Evolutionary conservation across 768 basidiomycete species (phyloP).

Genomic region (Collybiopsis luxurians): DNA sequence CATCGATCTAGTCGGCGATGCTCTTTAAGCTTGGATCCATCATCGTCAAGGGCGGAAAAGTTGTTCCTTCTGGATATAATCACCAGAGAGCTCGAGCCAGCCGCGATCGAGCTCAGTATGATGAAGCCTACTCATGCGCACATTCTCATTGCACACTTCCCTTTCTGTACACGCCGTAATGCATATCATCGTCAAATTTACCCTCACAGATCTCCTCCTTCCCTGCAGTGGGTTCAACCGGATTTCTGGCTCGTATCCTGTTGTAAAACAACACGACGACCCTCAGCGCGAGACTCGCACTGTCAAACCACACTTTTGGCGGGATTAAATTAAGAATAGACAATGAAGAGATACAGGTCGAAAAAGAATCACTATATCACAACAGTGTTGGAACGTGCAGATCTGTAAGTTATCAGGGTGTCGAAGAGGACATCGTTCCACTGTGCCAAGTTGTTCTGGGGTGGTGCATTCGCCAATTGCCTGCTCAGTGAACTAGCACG

Average conservation of each 20-base stretch:
- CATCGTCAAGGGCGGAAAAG: slow-evolving; percentile 53
- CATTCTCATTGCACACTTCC: slow-evolving; percentile 38
- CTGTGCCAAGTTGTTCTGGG: slow-evolving; percentile 54
- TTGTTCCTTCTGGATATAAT: slow-evolving; percentile 51
- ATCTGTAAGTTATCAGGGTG: slow-evolving; percentile 52
- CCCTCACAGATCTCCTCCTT: slow-evolving; percentile 47
- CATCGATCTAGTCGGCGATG: slow-evolving; percentile 39
- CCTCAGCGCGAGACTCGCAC: too few relatives aligned
- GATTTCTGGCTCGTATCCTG: background rate
- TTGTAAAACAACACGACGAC: too few relatives aligned
- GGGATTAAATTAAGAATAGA: too few relatives aligned
- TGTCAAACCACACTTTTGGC: too few relatives aligned
- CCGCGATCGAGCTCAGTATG: too few relatives aligned
- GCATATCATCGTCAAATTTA: slow-evolving; percentile 54
- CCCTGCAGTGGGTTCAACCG: slow-evolving; percentile 53
- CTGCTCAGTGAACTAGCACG: too few relatives aligned
- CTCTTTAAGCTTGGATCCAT: slow-evolving; percentile 45
- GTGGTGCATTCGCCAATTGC: slow-evolving; percentile 25
- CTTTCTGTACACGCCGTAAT: slow-evolving; percentile 56
- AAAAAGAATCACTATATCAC: slow-evolving; percentile 14
- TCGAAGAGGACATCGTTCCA: slow-evolving; percentile 50
- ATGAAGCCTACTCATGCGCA: slow-evolving; percentile 29
- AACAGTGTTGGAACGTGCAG: slow-evolving; percentile 46
- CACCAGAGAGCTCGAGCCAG: slow-evolving; percentile 53
- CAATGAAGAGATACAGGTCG: too few relatives aligned